A percentile compares a stretch with the other conserved stretches of the same genome.
These are phyloP conservation scores for Flaveria brownii DNA, from an alignment of 129 eudicot genomes.

Conservation along the genomic window DNA sequence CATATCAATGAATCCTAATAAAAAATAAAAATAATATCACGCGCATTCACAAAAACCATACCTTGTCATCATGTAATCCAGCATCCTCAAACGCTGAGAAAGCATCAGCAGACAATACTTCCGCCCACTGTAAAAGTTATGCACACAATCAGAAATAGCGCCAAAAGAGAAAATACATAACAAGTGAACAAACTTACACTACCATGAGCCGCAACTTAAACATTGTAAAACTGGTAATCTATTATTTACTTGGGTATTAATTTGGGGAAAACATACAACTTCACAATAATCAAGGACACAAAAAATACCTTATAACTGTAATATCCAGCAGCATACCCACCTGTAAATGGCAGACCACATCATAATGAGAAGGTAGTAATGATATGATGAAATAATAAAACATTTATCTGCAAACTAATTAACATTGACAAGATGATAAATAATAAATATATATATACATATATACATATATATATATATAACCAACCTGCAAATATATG, in stretches of 20 bases:
- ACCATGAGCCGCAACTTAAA: slow-evolving; percentile 2
- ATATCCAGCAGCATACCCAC: slow-evolving; percentile 99
- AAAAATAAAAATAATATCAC: not conserved
- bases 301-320: slow-evolving; percentile 90
- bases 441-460: not conserved
- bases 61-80: slow-evolving; percentile 69
- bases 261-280: not conserved
- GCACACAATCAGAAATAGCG: not conserved
- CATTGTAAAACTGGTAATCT: not conserved
- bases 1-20: not conserved
- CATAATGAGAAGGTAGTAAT: not conserved
- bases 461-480: not conserved
- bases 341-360: slow-evolving; percentile 32
- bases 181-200: not conserved
- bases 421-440: not conserved
- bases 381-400: not conserved
- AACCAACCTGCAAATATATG: slow-evolving; percentile 89
- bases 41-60: slow-evolving; percentile 24
- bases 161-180: not conserved
- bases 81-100: slow-evolving; percentile 93
- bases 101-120: slow-evolving; percentile 91
- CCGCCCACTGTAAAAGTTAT: slow-evolving; percentile 73
- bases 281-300: not conserved
- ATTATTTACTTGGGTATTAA: slow-evolving; percentile 11
- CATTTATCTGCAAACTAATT: not conserved